A percentile compares a stretch with the other conserved stretches of the same genome.
phyloP scores from a whole-genome alignment of 305 asterid species.

The Euphrasia arctica region DNA sequence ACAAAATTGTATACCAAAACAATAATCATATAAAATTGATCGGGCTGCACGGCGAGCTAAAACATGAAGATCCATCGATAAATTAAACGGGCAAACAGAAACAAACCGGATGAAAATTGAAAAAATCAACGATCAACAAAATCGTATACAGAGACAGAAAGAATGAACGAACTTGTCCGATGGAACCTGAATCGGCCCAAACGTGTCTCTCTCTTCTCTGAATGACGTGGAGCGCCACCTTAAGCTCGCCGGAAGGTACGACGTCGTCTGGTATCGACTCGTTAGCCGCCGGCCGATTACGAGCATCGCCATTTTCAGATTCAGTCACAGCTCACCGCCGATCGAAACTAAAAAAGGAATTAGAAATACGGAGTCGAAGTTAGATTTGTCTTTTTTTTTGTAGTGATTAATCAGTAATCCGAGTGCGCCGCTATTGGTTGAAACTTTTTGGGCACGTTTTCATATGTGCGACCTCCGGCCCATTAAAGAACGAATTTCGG shows the following conservation, averaged over 20 bases:
- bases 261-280: conserved; percentile 34
- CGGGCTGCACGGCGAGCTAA: not conserved
- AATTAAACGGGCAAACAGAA: not conserved
- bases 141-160: not conserved
- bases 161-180: conserved; percentile 52
- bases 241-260: conserved; percentile 37
- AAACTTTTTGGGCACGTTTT: conserved; percentile 26
- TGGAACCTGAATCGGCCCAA: conserved; percentile 89
- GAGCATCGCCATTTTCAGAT: conserved; percentile 49
- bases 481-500: not conserved
- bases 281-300: conserved; percentile 53
- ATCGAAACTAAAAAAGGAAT: conserved; percentile 1
- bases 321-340: conserved; percentile 18
- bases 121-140: not conserved
- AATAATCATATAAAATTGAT: too few species aligned
- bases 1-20: not conserved
- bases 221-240: conserved; percentile 62
- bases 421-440: conserved; percentile 27
- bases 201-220: conserved; percentile 87
- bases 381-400: not conserved
- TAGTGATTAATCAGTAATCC: not conserved
- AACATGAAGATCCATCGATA: not conserved
- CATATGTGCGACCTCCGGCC: conserved; percentile 17
- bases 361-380: too few species aligned
- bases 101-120: not conserved